Base-by-base conservation (phyloP, 768 basidiomycete species). In the Gymnopilus dilepis region DNA sequence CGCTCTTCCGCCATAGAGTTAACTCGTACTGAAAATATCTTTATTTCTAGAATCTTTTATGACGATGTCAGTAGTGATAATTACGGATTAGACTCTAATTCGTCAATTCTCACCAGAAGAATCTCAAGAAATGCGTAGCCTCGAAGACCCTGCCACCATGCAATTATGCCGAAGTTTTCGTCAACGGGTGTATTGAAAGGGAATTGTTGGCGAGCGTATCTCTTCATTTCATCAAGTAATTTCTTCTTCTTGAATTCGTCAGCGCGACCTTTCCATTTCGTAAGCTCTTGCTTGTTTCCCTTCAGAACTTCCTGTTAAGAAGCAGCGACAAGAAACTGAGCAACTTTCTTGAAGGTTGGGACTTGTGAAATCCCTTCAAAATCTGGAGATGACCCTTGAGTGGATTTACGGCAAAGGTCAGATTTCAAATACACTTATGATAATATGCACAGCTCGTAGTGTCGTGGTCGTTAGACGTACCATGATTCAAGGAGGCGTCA, bases 1-100 rank as follows among this genome's bases (percentile, higher is more conserved):
- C 69, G 64, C 56, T 75, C 74, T 24, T 74, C 73, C 5, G 70
- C 57, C 73, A 75, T 75, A 0, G 72, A 75, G 56, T 73, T 74
- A 12, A 63, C 72, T 12, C 68, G 60, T 34, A 73, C 65, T 0
- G 71, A 58, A 57, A 70, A 72, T n/a, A 75, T 62, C 53, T 69
- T 70, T 17, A 70, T 56, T 45, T 66, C 69, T 21, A 61, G 60
- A 21, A 48, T 33, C 60, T 61, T 21, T 41, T 4, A 41, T 13
- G 68, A 56, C 55, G 67, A 72, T 19, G 73, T 61, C 55, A 69
- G 70, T 22, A 69, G 53, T 47, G 65, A 69, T 33, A n/a, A n/a
- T n/a, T n/a, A n/a, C 51, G 58, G 28, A 40, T 52, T 48, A 52
- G 24, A 17, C 9, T 24, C 26, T 12, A 33, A n/a, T 22, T 31